Conservation (phyloP, 2,329 filamentous ascomycete species). For the Ophiostoma angusticollis region DNA sequence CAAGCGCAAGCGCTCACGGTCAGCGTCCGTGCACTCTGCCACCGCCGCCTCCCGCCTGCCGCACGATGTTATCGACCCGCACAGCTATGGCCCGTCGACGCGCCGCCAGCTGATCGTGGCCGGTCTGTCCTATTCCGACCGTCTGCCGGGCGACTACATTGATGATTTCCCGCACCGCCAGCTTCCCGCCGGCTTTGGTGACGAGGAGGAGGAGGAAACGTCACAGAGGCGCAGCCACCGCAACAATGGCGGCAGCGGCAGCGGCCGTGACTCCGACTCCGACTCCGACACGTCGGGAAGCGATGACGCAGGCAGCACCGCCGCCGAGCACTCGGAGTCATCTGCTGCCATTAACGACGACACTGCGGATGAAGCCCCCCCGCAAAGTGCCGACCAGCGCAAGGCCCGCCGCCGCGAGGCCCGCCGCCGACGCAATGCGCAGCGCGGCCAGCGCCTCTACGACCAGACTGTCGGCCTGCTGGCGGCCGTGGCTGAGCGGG, state of each 20-base stretch:
- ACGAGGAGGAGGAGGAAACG: conserved; percentile 7
- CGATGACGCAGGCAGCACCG: not conserved
- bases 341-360: no score
- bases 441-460: conserved; percentile 12
- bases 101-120: conserved; percentile 41
- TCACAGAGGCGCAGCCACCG: not conserved
- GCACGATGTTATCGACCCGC: conserved; percentile 35
- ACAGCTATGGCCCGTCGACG: conserved; percentile 39
- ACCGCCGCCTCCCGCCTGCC: conserved; percentile 17
- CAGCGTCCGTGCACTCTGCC: conserved; percentile 9
- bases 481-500: conserved; percentile 57
- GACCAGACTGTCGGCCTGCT: conserved; percentile 51
- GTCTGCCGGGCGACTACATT: conserved; percentile 24
- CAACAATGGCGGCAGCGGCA: conserved; percentile 12
- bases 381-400: conserved; percentile 2
- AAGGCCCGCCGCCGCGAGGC: conserved; percentile 2
- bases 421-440: conserved; percentile 23
- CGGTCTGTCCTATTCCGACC: conserved; percentile 36
- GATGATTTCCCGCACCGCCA: conserved; percentile 40
- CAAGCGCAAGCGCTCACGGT: conserved; percentile 24
- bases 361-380: no score
- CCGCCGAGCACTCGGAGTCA: not conserved
- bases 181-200: conserved; percentile 17
- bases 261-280: not conserved
- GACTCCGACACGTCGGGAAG: not conserved